These are phyloP conservation scores for Pichia sp. DNA, from an alignment of 1,139 yeast species.

Conservation along the genomic window DNA sequence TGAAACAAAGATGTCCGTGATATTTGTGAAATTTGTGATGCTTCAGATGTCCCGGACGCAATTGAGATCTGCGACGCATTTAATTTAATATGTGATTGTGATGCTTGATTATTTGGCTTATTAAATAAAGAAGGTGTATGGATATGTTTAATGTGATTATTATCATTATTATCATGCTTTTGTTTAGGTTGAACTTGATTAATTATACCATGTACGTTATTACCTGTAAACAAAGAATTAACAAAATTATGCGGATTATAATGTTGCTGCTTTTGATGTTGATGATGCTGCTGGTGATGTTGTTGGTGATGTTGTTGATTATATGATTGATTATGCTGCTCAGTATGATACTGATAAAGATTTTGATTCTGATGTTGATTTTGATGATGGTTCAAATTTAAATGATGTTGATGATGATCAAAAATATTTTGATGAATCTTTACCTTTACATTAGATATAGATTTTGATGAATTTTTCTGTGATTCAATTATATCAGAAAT, in stretches of 20 bases:
- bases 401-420: no score
- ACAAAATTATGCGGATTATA: not conserved
- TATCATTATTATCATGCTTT: no score
- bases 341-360: not conserved
- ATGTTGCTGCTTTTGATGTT: not conserved
- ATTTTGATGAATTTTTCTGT: not conserved
- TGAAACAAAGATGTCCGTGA: conserved; percentile 1
- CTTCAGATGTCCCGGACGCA: not conserved
- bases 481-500: not conserved
- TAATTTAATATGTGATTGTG: not conserved
- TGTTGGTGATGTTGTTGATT: not conserved
- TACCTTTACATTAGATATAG: not conserved
- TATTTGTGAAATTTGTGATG: conserved; percentile 6
- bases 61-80: not conserved
- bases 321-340: not conserved
- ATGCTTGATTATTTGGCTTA: not conserved
- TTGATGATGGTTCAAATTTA: no score
- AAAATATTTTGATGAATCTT: no score
- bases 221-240: not conserved
- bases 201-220: no score
- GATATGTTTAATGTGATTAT: not conserved
- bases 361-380: not conserved
- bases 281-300: no score
- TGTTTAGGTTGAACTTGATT: no score
- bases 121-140: not conserved